phyloP scores from a whole-genome alignment of 1,284 basidiomycete species.

The Ceratobasidium theobromae region DNA sequence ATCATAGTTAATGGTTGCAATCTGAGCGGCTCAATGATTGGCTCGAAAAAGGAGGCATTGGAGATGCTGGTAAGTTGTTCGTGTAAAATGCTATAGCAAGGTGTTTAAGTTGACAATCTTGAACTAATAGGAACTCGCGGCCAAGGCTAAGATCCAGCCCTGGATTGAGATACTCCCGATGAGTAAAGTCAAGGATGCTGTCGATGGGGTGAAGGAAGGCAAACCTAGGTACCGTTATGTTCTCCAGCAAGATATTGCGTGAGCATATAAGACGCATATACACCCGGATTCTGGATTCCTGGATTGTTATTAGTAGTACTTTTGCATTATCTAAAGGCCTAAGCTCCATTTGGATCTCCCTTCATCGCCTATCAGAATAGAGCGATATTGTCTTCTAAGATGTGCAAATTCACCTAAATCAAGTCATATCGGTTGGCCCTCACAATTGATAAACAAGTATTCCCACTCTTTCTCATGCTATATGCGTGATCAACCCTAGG shows the following conservation, averaged over 20 bases:
- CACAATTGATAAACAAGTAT: too few relatives aligned
- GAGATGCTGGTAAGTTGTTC: constrained; percentile 58
- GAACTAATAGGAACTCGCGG: not conserved
- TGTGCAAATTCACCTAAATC: too few relatives aligned
- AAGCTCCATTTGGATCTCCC: too few relatives aligned
- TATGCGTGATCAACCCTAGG: too few relatives aligned
- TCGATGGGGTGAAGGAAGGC: constrained; percentile 56
- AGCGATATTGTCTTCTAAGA: too few relatives aligned
- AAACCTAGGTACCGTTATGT: constrained; percentile 57
- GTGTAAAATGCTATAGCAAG: constrained; percentile 37
- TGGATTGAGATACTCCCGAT: constrained; percentile 56
- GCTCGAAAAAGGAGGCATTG: constrained; percentile 61
- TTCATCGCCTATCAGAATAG: too few relatives aligned
- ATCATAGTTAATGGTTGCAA: constrained; percentile 48
- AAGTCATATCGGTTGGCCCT: too few relatives aligned
- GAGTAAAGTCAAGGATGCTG: constrained; percentile 57
- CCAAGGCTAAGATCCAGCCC: constrained; percentile 36
- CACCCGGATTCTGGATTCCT: too few relatives aligned
- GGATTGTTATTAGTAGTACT: too few relatives aligned
- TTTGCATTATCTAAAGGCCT: too few relatives aligned
- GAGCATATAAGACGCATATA: too few relatives aligned
- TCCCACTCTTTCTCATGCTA: too few relatives aligned
- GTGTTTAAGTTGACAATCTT: not conserved
- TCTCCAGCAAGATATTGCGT: constrained; percentile 46
- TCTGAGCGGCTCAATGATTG: constrained; percentile 55